Evolutionary conservation across 129 eudicot species (phyloP).

Genomic region (Chrysanthemum makinoi): DNA sequence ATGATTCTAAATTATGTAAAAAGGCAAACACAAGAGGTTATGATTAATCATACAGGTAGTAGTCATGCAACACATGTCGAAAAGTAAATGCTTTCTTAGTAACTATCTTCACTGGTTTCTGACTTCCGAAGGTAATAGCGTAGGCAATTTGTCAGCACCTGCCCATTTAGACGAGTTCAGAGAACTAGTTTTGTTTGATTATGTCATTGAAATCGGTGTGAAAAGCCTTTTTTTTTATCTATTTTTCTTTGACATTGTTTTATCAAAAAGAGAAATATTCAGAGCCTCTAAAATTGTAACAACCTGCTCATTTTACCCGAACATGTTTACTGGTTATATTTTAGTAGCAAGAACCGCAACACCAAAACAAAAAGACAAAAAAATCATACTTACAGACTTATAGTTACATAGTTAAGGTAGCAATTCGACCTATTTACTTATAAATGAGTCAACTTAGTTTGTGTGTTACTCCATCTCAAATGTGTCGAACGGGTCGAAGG

Average conservation of each 20-base stretch:
- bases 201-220: no score
- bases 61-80: slow-evolving; percentile 9
- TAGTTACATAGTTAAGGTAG: not conserved
- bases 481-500: not conserved
- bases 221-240: no score
- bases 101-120: slow-evolving; percentile 83
- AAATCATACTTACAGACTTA: not conserved
- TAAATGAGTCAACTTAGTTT: not conserved
- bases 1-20: slow-evolving; percentile 20
- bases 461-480: not conserved
- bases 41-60: slow-evolving; percentile 4
- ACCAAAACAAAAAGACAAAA: no score
- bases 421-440: slow-evolving; percentile 1
- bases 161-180: slow-evolving; percentile 23
- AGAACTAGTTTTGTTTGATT: not conserved
- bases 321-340: not conserved
- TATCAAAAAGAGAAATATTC: not conserved
- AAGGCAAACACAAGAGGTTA: slow-evolving; percentile 16
- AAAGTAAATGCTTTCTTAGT: slow-evolving; percentile 36
- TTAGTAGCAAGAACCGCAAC: no score
- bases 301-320: not conserved
- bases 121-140: slow-evolving; percentile 96
- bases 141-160: slow-evolving; percentile 82
- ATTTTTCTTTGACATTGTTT: not conserved
- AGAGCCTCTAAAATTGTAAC: not conserved